These are phyloP conservation scores for Aspergillus ellipticus DNA, from an alignment of 495 filamentous ascomycete species.

Conservation along the genomic window DNA sequence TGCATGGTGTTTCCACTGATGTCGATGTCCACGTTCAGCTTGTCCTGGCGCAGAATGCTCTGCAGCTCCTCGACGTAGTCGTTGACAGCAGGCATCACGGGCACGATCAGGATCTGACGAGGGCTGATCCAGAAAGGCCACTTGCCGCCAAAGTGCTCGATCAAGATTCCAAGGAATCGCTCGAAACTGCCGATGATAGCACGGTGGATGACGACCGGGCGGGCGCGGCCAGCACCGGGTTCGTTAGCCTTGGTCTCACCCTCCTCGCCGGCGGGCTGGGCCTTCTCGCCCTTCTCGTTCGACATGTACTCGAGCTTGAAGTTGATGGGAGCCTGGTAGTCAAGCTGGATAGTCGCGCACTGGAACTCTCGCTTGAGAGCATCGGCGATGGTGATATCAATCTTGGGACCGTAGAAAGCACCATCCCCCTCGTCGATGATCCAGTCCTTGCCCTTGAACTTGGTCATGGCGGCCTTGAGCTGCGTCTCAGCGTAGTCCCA, in stretches of 20 bases:
- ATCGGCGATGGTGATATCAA: conserved; percentile 88
- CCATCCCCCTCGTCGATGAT: conserved; percentile 89
- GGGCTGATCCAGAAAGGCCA: conserved; percentile 99
- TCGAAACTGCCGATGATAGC: conserved; percentile 93
- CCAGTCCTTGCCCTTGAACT: conserved; percentile 78
- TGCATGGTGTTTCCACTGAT: conserved; percentile 87
- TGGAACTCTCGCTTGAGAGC: conserved; percentile 75
- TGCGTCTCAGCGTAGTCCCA: conserved; percentile 85
- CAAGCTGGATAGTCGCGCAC: conserved; percentile 96
- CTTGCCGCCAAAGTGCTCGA: conserved; percentile 93
- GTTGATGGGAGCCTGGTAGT: conserved; percentile 85
- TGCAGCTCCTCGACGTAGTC: conserved; percentile 87
- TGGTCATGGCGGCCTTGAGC: conserved; percentile 70
- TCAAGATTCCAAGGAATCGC: conserved; percentile 89
- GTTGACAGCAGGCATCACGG: conserved; percentile 79
- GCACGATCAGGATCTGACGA: conserved; percentile 86
- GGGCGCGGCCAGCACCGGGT: conserved; percentile 65
- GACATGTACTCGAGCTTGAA: conserved; percentile 84
- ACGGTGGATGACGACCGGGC: conserved; percentile 95
- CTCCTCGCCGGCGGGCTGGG: conserved; percentile 33
- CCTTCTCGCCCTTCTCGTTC: conserved; percentile 51
- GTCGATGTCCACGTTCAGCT: conserved; percentile 82
- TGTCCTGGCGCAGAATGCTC: conserved; percentile 43
- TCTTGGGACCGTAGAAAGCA: conserved; percentile 96
- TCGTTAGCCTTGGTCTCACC: conserved; percentile 31